Conservation (phyloP, 2,329 filamentous ascomycete species). For the Rhexocercosporidium sp. region DNA sequence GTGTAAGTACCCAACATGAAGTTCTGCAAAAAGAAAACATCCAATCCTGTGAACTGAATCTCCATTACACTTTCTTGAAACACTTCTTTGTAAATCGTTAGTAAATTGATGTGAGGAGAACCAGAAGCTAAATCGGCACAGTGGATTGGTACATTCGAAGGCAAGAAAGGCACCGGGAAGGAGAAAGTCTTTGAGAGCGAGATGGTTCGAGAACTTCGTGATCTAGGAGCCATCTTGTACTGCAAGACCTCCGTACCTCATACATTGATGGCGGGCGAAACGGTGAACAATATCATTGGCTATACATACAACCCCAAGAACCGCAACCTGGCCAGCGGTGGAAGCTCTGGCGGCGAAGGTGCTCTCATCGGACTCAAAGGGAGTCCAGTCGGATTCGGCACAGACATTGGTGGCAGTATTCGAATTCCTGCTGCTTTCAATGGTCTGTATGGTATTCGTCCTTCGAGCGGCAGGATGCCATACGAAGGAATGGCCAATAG, state of each 20-base stretch:
- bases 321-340: conserved; percentile 37
- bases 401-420: conserved; percentile 42
- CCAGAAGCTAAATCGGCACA: conserved; percentile 16
- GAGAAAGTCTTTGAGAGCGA: conserved; percentile 58
- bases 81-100: no score
- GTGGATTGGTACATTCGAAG: conserved; percentile 66
- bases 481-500: conserved; percentile 66
- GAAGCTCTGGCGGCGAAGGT: conserved; percentile 43
- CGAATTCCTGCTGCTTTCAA: conserved; percentile 47
- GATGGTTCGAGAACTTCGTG: conserved; percentile 47
- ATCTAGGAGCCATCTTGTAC: conserved; percentile 48
- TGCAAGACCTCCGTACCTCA: conserved; percentile 49
- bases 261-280: conserved; percentile 49
- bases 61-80: no score
- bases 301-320: conserved; percentile 45
- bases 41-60: no score
- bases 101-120: no score
- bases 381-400: conserved; percentile 41
- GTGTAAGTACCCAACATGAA: no score
- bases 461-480: conserved; percentile 45
- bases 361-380: conserved; percentile 42
- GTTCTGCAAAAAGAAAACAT: no score
- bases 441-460: conserved; percentile 47
- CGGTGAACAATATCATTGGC: conserved; percentile 49
- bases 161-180: conserved; percentile 54